These are phyloP conservation scores for Pythium pyrilobum DNA, from an alignment of 352 stramenopile genomes.

Conservation along the genomic window DNA sequence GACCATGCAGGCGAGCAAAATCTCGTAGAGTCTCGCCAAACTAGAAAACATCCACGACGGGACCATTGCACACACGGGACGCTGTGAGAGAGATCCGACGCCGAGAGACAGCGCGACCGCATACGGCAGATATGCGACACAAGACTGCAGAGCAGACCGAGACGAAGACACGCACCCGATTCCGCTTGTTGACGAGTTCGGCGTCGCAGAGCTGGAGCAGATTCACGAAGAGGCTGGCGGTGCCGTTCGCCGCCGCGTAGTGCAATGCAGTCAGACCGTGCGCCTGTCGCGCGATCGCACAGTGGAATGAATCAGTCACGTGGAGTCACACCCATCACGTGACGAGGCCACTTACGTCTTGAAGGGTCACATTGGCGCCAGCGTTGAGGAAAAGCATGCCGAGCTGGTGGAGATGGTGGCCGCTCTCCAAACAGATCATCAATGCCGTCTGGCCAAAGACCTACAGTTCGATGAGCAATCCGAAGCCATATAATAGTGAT, in stretches of 20 bases:
- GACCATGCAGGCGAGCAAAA: conserved; percentile 35
- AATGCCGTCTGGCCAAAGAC: conserved; percentile 69
- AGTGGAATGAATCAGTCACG: neutral
- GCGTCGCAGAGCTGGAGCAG: conserved; percentile 58
- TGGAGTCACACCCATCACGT: neutral
- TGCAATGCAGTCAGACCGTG: conserved; percentile 72
- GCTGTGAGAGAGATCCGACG: neutral
- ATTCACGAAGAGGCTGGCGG: conserved; percentile 56
- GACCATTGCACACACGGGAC: neutral
- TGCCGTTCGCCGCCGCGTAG: conserved; percentile 51
- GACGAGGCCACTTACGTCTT: conserved; percentile 39
- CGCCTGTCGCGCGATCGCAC: conserved; percentile 22
- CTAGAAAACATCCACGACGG: conserved; percentile 1
- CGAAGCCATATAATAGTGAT: too few relatives aligned
- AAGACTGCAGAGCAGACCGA: too few relatives aligned
- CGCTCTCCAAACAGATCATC: conserved; percentile 65
- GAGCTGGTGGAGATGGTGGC: conserved; percentile 52
- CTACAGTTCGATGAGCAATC: conserved; percentile 19
- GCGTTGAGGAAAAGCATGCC: conserved; percentile 75
- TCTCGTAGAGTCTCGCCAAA: conserved; percentile 49
- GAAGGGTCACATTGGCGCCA: conserved; percentile 43
- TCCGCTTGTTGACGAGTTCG: conserved; percentile 48
- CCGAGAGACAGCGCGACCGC: neutral
- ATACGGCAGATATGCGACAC: neutral
- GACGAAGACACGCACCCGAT: conserved; percentile 32